Conservation (phyloP, 164 flowering plant genomes). For the Macadamia tetraphylla region DNA sequence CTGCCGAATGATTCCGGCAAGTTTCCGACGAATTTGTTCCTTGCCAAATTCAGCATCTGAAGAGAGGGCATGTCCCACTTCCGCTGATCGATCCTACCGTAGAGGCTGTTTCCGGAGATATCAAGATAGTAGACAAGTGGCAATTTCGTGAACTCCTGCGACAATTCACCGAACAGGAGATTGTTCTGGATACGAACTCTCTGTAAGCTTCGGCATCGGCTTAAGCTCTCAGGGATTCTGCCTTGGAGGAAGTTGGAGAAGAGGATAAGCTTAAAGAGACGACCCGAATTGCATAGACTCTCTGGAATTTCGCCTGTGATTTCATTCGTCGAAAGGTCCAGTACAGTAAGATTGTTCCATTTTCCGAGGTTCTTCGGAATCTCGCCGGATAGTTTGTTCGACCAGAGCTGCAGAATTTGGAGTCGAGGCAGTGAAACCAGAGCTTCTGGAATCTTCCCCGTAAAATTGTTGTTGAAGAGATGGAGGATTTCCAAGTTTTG, state of each 20-base stretch:
- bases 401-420: constrained; percentile 73
- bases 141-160: constrained; percentile 41
- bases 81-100: constrained; percentile 39
- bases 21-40: constrained; percentile 47
- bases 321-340: constrained; percentile 76
- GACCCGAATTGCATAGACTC: constrained; percentile 43
- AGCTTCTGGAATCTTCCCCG: constrained; percentile 60
- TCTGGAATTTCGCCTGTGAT: constrained; percentile 68
- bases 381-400: constrained; percentile 57
- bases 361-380: constrained; percentile 64
- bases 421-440: constrained; percentile 49
- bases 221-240: constrained; percentile 36
- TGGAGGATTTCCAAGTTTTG: constrained; percentile 62
- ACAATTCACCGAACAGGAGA: constrained; percentile 45
- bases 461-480: constrained; percentile 59
- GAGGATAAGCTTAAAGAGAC: constrained; percentile 67
- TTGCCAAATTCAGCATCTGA: constrained; percentile 59
- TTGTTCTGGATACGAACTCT: constrained; percentile 73
- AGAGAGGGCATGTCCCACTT: constrained; percentile 68
- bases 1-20: constrained; percentile 57
- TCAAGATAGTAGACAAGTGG: constrained; percentile 72
- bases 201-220: constrained; percentile 51
- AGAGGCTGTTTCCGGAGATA: constrained; percentile 51
- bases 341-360: constrained; percentile 45
- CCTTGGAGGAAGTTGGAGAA: constrained; percentile 71